These are phyloP conservation scores for Lecanoromycetidae sp. DNA, from an alignment of 2,329 filamentous ascomycete species.

Conservation along the genomic window DNA sequence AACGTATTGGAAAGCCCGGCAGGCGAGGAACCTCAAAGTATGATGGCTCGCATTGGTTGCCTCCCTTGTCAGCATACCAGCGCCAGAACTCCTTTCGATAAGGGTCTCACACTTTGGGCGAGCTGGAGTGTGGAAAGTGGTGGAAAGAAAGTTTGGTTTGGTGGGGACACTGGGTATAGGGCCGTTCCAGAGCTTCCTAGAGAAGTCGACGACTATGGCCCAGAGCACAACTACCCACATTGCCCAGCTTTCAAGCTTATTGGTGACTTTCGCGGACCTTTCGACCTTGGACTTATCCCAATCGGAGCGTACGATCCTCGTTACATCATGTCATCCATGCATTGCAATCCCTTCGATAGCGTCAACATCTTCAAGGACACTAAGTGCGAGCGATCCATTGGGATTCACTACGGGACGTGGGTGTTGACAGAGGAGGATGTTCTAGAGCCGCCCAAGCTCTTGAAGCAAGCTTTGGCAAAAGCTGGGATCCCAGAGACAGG, in stretches of 20 bases:
- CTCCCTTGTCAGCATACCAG: constrained; percentile 77
- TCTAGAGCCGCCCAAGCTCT: constrained; percentile 61
- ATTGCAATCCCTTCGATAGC: constrained; percentile 74
- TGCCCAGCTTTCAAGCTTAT: constrained; percentile 82
- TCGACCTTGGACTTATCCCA: constrained; percentile 83
- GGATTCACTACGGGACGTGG: constrained; percentile 83
- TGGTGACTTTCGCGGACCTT: constrained; percentile 66
- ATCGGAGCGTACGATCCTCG: constrained; percentile 83
- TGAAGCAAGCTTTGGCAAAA: constrained; percentile 59
- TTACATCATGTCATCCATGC: constrained; percentile 63
- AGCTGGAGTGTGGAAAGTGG: constrained; percentile 70
- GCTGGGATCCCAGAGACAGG: constrained; percentile 58
- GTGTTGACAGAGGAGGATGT: constrained; percentile 75
- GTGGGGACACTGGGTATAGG: constrained; percentile 80
- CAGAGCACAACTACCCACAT: constrained; percentile 53
- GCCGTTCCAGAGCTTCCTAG: constrained; percentile 54
- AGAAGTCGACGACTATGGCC: constrained; percentile 57
- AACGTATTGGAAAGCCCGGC: constrained; percentile 18
- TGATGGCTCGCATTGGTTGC: constrained; percentile 62
- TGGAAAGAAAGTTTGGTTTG: constrained; percentile 74
- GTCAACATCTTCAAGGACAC: constrained; percentile 86
- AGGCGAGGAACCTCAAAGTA: constrained; percentile 32
- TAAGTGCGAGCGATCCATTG: constrained; percentile 62
- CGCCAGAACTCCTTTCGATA: constrained; percentile 56
- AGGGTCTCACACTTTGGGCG: constrained; percentile 68